Base-by-base conservation (phyloP, 208 protist species). In the Trypanosoma cruzi region DNA sequence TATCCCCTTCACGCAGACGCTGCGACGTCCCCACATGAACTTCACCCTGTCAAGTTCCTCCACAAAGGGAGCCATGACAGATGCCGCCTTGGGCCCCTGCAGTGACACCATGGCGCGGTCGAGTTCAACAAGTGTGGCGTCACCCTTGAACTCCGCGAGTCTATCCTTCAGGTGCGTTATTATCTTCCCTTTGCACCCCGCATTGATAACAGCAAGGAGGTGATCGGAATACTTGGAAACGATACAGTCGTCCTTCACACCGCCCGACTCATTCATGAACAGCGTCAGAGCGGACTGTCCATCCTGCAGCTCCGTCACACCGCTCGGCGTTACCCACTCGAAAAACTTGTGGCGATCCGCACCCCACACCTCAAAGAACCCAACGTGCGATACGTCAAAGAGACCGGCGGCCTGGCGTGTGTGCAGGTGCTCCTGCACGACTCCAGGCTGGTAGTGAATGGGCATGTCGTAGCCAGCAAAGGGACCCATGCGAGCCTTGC, bases 311-410 rank as follows among this genome's bases (percentile, higher is more conserved):
- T 63, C 69, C 49, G 81, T 32, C 1, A 99, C 53, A 76, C 98
- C 94, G 7, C 85, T 86, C 1, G 94, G 89, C 0, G 90, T 92
- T 2, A 99, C 72, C 37, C 75, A 86, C 77, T 99, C 97, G 34
- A 98, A 76, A 71, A 99, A 99, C 37, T 80, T 80, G 46, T 87
- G 76, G 36, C 94, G 88, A 73, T 99, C 97, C 4, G 79, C 75
- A 49, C 98, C 97, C 68, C 77, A 79, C n/a, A 98, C 64, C 57
- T 85, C 76, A 61, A 98, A 78, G 73, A 98, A 96, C 32, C 95
- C 94, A 97, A 99, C 98, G 84, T 99, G 98, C 20, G 96, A 98
- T 0, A 99, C 94, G 72, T 99, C 98, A 70, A 99, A 99, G 28
- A 99, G 73, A 46, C 86, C 77, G n/a, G 86, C 81, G 1, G 82